These are phyloP conservation scores for Tricholoma sp. DNA, from an alignment of 768 basidiomycete genomes.

Conservation along the genomic window DNA sequence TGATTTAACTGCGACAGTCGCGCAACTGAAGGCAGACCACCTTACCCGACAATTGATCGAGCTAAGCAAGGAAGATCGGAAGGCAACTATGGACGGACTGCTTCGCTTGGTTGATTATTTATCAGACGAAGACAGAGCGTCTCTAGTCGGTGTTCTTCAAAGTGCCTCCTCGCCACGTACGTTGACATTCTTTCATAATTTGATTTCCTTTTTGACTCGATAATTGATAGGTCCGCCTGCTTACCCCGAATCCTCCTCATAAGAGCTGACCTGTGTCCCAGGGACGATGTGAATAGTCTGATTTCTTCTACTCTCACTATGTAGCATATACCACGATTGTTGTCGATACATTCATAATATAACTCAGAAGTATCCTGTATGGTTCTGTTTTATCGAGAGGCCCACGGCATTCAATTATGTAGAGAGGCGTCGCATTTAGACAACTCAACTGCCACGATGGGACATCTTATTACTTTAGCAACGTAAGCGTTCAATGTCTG, in stretches of 20 bases:
- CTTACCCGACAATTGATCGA: constrained; percentile 63
- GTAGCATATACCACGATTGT: not conserved
- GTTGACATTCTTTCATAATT: constrained; percentile 15
- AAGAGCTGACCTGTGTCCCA: not conserved
- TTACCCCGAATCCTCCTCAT: constrained; percentile 23
- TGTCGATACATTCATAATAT: not conserved
- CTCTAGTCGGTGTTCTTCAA: constrained; percentile 58
- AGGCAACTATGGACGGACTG: constrained; percentile 71
- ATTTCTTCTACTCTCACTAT: not conserved
- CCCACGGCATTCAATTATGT: not conserved
- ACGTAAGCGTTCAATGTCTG: constrained; percentile 47
- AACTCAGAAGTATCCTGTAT: not conserved
- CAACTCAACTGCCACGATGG: constrained; percentile 39
- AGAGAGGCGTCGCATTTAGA: too few relatives aligned
- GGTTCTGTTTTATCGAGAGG: not conserved
- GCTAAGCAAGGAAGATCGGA: constrained; percentile 69
- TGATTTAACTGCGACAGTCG: constrained; percentile 57
- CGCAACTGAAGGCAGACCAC: constrained; percentile 65
- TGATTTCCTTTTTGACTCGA: not conserved
- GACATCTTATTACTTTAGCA: constrained; percentile 83
- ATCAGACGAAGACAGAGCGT: constrained; percentile 64
- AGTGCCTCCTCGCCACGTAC: constrained; percentile 53
- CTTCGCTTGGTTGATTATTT: constrained; percentile 68
- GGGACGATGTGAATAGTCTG: not conserved
- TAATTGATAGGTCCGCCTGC: constrained; percentile 30